Evolutionary conservation across 495 filamentous ascomycete species (phyloP).

Genomic region (Xylaria bambusicola): DNA sequence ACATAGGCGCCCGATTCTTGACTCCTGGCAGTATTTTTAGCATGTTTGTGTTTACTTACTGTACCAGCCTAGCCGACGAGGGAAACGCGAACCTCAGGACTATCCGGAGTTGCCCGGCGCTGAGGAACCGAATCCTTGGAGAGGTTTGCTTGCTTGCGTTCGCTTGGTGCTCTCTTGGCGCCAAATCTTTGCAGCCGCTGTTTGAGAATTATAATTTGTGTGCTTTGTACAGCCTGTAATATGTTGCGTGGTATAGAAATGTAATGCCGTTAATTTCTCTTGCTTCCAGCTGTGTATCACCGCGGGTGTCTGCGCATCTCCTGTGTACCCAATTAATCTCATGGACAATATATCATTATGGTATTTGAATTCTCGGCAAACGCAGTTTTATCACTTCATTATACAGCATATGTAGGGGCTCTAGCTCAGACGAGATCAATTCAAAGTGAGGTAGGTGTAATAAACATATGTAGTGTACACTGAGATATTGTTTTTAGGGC

Average conservation of each 20-base stretch:
- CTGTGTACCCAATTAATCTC: conserved; percentile 16
- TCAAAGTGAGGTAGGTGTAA: too few species aligned
- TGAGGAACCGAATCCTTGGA: not conserved
- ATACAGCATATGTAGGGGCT: too few species aligned
- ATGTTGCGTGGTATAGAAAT: not conserved
- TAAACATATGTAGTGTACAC: too few species aligned
- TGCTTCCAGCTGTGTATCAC: not conserved
- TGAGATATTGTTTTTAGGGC: too few species aligned
- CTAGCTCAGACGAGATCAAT: too few species aligned
- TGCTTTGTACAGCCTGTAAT: not conserved
- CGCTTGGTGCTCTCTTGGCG: not conserved
- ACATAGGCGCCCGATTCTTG: conserved; percentile 1
- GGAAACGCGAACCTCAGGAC: not conserved
- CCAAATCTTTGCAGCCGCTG: too few species aligned
- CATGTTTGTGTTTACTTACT: not conserved
- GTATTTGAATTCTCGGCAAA: too few species aligned
- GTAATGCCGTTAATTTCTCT: not conserved
- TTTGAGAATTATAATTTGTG: too few species aligned
- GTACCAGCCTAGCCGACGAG: not conserved
- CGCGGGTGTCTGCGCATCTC: not conserved
- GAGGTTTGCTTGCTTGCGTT: too few species aligned
- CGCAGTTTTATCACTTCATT: too few species aligned
- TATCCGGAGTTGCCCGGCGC: too few species aligned
- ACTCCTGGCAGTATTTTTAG: conserved; percentile 2
- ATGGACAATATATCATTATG: not conserved